phyloP scores from a whole-genome alignment of 169 alveolate genomes.

The Cyclospora cayetanensis region DNA sequence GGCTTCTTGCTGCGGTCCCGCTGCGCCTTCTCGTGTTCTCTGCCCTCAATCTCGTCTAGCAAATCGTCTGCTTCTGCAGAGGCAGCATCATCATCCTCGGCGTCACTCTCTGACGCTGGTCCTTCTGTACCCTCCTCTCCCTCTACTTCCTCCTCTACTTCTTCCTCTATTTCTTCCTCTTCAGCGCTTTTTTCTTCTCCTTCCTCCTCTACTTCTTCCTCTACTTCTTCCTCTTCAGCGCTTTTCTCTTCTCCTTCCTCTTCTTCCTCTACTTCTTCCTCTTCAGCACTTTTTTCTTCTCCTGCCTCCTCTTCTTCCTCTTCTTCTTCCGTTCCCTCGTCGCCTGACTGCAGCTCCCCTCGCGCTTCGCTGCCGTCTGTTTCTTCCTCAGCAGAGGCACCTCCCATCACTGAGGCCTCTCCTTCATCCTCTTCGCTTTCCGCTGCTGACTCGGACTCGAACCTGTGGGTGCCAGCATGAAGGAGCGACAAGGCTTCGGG shows the following conservation, averaged over 20 bases:
- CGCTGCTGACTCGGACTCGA: background rate
- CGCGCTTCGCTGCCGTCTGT: no score
- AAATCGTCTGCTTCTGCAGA: background rate
- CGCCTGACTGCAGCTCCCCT: background rate
- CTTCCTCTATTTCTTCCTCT: background rate
- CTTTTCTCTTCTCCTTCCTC: background rate
- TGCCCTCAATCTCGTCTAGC: background rate
- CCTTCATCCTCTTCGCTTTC: background rate
- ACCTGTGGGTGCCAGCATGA: background rate
- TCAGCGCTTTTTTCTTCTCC: background rate
- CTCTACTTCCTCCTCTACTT: background rate
- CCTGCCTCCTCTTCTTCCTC: background rate
- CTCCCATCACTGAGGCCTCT: background rate
- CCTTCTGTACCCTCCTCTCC: background rate
- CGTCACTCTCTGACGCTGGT: conserved; percentile 4
- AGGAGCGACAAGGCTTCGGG: conserved; percentile 7
- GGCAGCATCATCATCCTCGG: background rate
- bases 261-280: background rate
- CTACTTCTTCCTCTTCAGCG: background rate
- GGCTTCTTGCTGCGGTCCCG: background rate
- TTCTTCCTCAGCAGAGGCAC: no score
- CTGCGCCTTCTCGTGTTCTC: conserved; percentile 5
- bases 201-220: background rate
- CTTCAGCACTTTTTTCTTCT: background rate
- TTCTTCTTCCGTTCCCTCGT: background rate